Base-by-base conservation (phyloP, 768 basidiomycete species). In the Lactifluus pinguis region DNA sequence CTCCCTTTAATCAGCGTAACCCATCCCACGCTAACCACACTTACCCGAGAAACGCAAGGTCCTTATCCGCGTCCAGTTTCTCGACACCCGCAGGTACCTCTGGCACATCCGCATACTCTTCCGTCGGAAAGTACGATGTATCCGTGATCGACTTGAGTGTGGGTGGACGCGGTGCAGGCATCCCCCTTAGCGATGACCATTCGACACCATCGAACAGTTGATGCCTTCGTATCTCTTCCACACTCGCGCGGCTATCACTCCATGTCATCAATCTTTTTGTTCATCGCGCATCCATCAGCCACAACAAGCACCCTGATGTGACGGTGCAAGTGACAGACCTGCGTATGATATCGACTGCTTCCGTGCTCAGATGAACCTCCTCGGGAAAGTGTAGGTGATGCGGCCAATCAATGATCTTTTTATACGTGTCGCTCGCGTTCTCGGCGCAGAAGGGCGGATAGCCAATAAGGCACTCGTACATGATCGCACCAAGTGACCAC, bases 401-500 rank as follows among this genome's bases (percentile, higher is more conserved):
- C 65, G 83, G 80, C 97, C 95, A 99, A 70, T 94, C 88, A 74
- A 95, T 85, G 67, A 98, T 98, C 76, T 98, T 98, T 69, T 95
- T 86, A 73, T 99, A 99, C 25, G 95, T 98, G 66, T 98, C 95
- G 69, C 95, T 92, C 19, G 97, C 93, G 55, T 89, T 89, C 72
- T 98, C 95, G 3, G 93, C 92, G 73, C 92, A 97, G 77, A 98
- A 95, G 0, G 93, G 94, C 19, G 95, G 93, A 72, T 97, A 98
- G 54, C 97, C 97, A 63, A 98, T 91, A 29, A 98, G 76, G 73
- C 89, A 97, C 74, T 98, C 95, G 72, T 95, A 99, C 89, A 92
- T 95, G 76, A 98, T 98, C 25, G 94, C 92, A 2, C 97, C 97
- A n/a, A 98, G 80, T 9, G 95, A 97, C 97, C 97, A 99, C 94